A percentile compares a stretch with the other conserved stretches of the same genome.
Conservation (phyloP, 805 yeast species). For the Yarrowia porcina region DNA sequence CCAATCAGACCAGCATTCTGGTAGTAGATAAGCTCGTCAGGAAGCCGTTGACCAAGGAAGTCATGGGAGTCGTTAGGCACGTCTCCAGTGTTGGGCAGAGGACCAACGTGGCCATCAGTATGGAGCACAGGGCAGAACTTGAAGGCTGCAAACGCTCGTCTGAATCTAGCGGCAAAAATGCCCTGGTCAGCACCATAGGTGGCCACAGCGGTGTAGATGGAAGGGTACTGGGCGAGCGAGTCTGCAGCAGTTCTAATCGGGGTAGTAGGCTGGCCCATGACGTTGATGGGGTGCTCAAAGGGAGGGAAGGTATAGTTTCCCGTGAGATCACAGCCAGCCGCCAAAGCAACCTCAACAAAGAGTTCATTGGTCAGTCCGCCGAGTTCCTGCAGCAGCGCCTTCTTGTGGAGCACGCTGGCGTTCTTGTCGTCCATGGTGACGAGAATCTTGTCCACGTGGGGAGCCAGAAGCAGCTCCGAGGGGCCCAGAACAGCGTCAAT, state of each 20-base stretch:
- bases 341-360: slow-evolving; percentile 69
- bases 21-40: slow-evolving; percentile 81
- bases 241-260: slow-evolving; percentile 35
- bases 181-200: slow-evolving; percentile 28
- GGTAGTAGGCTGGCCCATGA: slow-evolving; percentile 28
- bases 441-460: slow-evolving; percentile 66
- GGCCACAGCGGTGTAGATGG: slow-evolving; percentile 36
- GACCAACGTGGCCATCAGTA: slow-evolving; percentile 63
- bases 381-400: slow-evolving; percentile 57
- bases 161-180: slow-evolving; percentile 49
- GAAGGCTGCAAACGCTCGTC: slow-evolving; percentile 65
- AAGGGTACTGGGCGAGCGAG: slow-evolving; percentile 33
- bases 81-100: slow-evolving; percentile 47
- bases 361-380: slow-evolving; percentile 54
- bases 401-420: slow-evolving; percentile 63
- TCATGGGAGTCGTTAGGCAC: slow-evolving; percentile 80
- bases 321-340: slow-evolving; percentile 66
- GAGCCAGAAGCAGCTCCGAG: slow-evolving; percentile 65
- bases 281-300: slow-evolving; percentile 35
- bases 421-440: slow-evolving; percentile 65
- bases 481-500: slow-evolving; percentile 83
- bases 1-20: slow-evolving; percentile 72
- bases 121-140: slow-evolving; percentile 73
- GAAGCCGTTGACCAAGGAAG: slow-evolving; percentile 76
- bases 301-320: slow-evolving; percentile 63